Evolutionary conservation across 2,329 filamentous ascomycete species (phyloP).

Genomic region (Ceratocystis eucalypticola): DNA sequence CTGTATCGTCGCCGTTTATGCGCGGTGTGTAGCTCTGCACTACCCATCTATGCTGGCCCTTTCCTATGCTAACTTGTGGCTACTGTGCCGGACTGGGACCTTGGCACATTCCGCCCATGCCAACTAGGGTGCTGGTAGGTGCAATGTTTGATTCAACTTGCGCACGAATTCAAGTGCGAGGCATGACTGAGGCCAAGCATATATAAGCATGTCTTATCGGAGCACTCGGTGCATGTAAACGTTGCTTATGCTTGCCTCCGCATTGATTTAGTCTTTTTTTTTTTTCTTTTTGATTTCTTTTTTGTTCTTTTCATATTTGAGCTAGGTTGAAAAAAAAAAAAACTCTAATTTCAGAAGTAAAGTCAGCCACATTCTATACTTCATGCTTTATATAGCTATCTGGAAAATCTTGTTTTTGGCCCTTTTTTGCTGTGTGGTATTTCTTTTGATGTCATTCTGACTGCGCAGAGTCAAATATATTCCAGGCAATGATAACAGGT

Average conservation of each 20-base stretch:
- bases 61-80: no score
- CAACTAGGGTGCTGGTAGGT: not conserved
- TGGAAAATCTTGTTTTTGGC: not conserved
- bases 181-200: not conserved
- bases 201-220: not conserved
- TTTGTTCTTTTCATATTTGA: not conserved
- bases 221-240: not conserved
- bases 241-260: not conserved
- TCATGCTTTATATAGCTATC: not conserved
- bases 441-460: no score
- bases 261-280: not conserved
- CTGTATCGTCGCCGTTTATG: not conserved
- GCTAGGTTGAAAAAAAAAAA: not conserved
- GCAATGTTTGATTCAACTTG: not conserved
- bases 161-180: not conserved
- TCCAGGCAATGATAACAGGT: no score
- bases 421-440: no score
- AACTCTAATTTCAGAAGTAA: not conserved
- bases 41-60: not conserved
- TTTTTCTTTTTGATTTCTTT: not conserved
- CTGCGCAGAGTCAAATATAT: no score
- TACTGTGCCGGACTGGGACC: not conserved
- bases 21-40: not conserved
- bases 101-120: not conserved
- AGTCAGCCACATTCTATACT: not conserved